Percentiles rank a stretch among this genome's conserved stretches.
Evolutionary conservation across 306 rosid species (phyloP).

Genomic region (Alnus glutinosa): DNA sequence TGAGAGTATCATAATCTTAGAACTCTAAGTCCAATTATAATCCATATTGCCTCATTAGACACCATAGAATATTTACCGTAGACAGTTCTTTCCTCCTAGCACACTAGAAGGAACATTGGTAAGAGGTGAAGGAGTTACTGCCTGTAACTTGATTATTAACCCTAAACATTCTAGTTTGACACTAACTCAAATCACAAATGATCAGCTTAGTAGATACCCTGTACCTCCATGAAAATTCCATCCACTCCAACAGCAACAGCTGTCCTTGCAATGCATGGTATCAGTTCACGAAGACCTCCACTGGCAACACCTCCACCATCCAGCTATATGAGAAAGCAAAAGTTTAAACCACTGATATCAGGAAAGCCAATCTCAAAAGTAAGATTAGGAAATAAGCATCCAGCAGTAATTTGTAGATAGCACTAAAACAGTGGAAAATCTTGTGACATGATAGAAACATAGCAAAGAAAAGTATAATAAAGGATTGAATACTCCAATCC

Average conservation of each 20-base stretch:
- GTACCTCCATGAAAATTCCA: conserved; percentile 98
- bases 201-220: conserved; percentile 13
- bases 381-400: not conserved
- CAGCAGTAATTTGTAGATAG: not conserved
- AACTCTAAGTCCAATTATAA: not conserved
- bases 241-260: conserved; percentile 97
- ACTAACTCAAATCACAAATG: not conserved
- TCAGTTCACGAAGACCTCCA: conserved; percentile 95
- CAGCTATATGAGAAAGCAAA: conserved; percentile 55
- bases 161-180: not conserved
- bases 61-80: not conserved
- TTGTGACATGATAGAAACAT: not conserved
- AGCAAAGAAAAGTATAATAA: not conserved
- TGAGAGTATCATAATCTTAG: not conserved
- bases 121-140: not conserved
- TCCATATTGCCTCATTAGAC: not conserved
- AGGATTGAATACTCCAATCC: not conserved
- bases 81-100: not conserved
- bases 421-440: not conserved
- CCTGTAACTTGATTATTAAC: not conserved
- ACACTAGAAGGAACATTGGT: not conserved
- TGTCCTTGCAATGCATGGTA: conserved; percentile 95
- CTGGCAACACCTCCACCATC: conserved; percentile 98
- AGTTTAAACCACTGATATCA: conserved; percentile 25
- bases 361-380: not conserved